Evolutionary conservation across 768 basidiomycete species (phyloP).

Genomic region (Tricholoma matsutake): DNA sequence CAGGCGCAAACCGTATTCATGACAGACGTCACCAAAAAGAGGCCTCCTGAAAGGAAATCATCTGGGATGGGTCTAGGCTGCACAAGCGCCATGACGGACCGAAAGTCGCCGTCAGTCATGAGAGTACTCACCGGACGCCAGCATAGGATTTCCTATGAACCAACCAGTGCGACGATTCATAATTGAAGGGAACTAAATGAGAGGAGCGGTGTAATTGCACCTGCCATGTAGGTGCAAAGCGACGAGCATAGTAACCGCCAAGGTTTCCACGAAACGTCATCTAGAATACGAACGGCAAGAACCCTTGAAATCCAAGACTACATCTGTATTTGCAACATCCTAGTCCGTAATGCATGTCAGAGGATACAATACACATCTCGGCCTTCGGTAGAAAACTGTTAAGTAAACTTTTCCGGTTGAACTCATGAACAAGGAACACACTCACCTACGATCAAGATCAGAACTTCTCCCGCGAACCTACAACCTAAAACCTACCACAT

Average conservation of each 20-base stretch:
- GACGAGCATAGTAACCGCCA: not conserved
- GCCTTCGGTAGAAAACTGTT: not conserved
- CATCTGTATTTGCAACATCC: not conserved
- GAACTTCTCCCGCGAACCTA: not conserved
- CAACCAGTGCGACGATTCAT: not conserved
- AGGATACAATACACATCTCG: not conserved
- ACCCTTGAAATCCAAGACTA: not conserved
- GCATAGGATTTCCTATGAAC: not conserved
- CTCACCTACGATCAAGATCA: not conserved
- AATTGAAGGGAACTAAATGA: not conserved
- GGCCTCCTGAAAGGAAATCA: not conserved
- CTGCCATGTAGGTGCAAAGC: not conserved
- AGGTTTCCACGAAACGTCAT: not conserved
- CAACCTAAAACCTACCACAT: constrained; percentile 11
- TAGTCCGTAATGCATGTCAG: not conserved
- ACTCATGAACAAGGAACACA: not conserved
- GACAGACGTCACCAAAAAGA: not conserved
- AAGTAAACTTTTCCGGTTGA: not conserved
- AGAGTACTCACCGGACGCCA: not conserved
- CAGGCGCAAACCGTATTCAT: not conserved
- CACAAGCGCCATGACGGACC: not conserved
- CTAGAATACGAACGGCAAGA: not conserved
- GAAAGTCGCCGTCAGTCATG: not conserved
- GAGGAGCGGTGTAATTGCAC: not conserved
- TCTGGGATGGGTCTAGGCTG: not conserved